Evolutionary conservation across 1,284 basidiomycete genomes (phyloP), one percentile per base, ranked within the genome.

Genomic region (Vanrija sp.): DNA sequence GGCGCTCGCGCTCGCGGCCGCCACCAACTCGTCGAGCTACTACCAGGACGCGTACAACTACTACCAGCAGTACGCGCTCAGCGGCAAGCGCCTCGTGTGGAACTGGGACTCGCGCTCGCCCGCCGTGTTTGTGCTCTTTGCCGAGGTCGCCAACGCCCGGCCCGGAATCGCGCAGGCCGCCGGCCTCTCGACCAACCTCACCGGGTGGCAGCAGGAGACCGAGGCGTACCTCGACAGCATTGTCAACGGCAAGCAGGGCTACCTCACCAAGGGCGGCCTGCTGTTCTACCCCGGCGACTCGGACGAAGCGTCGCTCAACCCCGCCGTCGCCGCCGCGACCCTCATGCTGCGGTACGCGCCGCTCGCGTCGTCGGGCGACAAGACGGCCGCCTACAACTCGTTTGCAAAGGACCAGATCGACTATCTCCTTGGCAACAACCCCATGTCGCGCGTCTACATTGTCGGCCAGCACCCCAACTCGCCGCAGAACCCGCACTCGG

Each of bases 81-180:
- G 77, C 5, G 78, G 79, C 1, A 77, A 80, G 43, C 77, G 85
- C 51, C 74, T 79, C 6, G 85, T 87, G 6, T 89, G 93, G 78
- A 93, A 94, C 69, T 96, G 93, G 92, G 91, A 94, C 69, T 83
- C 84, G 2, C 89, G 89, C 71, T 82, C 82, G 0, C 86, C 90
- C 3, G 89, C 86, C 1, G 69, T 89, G 0, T 83, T 85, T 43
- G 82, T 95, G 18, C 77, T 95, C 12, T 88, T 88, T 51, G 71
- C 74, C 1, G 79, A 82, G 62, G 58, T 77, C 8, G 70, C 78
- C 1, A 58, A 69, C 23, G 69, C 74, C 16, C 67, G 77, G 48
- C 75, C 77, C 0, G 85, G 86, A 55, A 78, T 91, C 28, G 83
- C 84, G 74, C 81, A 59, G 73, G 82, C 38, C 75, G 83, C 65